A percentile compares a stretch with the other conserved stretches of the same genome.
These are phyloP conservation scores for Oryza rufipogon DNA, from an alignment of 176 grass and related monocot species.

Conservation along the genomic window DNA sequence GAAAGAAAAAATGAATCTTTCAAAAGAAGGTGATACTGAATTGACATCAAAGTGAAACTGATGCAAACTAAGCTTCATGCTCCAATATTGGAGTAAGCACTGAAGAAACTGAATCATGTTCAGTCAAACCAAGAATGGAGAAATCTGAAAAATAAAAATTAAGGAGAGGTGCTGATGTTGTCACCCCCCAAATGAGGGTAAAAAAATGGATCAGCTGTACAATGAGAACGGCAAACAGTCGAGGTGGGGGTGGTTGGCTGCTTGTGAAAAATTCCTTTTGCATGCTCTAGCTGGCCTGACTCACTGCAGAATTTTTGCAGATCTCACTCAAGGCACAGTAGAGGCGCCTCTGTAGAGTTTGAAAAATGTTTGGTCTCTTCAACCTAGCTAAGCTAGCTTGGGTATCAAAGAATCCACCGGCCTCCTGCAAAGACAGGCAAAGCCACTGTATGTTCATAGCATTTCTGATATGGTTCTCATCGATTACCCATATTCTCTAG, in stretches of 20 bases:
- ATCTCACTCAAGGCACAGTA: neutral
- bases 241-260: slow-evolving; percentile 21
- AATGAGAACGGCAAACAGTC: slow-evolving; percentile 11
- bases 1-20: no score
- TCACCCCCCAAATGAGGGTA: neutral
- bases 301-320: slow-evolving; percentile 35
- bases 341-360: slow-evolving; percentile 1
- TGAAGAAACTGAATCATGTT: no score
- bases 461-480: neutral
- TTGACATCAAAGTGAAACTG: no score
- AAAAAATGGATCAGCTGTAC: neutral
- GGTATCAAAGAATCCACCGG: neutral
- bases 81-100: neutral
- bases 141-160: neutral
- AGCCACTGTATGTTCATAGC: neutral
- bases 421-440: neutral
- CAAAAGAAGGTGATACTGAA: no score
- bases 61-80: neutral
- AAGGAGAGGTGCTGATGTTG: neutral
- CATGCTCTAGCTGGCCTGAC: slow-evolving; percentile 33
- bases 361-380: slow-evolving; percentile 23
- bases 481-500: no score
- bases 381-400: neutral
- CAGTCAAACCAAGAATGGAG: neutral
- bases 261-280: slow-evolving; percentile 48